phyloP scores from a whole-genome alignment of 768 basidiomycete species.

The Coprinellus micaceus region DNA sequence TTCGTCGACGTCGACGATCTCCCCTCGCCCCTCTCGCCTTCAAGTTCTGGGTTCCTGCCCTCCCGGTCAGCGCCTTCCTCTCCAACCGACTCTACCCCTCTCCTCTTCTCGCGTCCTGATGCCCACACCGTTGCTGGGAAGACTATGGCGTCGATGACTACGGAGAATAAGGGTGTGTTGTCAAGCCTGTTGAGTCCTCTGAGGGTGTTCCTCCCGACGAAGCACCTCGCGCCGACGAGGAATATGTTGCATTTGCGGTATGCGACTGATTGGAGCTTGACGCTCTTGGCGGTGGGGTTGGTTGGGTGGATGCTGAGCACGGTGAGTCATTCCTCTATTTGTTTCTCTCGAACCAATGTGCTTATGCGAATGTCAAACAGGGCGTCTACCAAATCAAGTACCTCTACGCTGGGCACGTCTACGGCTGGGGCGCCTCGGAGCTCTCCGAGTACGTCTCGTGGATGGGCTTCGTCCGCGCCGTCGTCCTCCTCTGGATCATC shows the following conservation, averaged over 20 bases:
- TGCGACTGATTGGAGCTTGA: conserved; percentile 75
- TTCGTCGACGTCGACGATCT: conserved; percentile 8
- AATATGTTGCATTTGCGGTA: conserved; percentile 34
- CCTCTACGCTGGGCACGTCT: conserved; percentile 71
- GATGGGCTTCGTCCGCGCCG: conserved; percentile 57
- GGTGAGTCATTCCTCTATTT: no score
- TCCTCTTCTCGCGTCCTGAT: not conserved
- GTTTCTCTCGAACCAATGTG: no score
- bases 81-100: not conserved
- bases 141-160: no score
- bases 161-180: no score
- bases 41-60: no score
- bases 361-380: no score
- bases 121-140: no score
- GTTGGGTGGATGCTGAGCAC: conserved; percentile 64
- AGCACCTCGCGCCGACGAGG: conserved; percentile 37
- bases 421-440: conserved; percentile 68
- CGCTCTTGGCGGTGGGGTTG: conserved; percentile 58
- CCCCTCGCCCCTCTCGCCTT: not conserved
- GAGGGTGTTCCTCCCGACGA: conserved; percentile 65
- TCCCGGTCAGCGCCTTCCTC: not conserved
- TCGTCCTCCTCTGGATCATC: conserved; percentile 51
- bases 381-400: conserved; percentile 83
- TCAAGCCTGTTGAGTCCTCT: conserved; percentile 51
- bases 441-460: conserved; percentile 76